Conservation (phyloP, 257 asterid species). For the Nicotiana undulata region DNA sequence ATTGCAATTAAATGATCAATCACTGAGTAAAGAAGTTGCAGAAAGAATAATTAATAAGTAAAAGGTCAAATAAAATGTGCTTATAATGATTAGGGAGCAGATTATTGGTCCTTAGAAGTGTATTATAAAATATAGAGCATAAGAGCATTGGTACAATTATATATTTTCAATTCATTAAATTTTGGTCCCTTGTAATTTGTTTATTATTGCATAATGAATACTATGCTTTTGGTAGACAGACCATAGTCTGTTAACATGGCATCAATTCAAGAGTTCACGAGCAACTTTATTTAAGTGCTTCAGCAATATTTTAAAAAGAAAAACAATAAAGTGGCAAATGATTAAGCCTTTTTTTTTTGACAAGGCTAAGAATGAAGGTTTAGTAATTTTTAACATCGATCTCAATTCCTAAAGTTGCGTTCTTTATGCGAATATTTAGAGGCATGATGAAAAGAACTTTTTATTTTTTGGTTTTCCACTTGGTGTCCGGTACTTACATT, state of each 20-base stretch:
- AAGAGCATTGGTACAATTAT: no score
- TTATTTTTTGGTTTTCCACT: no score
- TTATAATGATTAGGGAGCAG: slow-evolving; percentile 40
- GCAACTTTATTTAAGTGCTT: not conserved
- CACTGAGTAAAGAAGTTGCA: slow-evolving; percentile 3
- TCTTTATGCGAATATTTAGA: slow-evolving; percentile 1
- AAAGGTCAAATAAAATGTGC: slow-evolving; percentile 20
- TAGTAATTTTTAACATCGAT: not conserved
- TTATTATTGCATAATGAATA: not conserved
- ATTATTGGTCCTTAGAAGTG: slow-evolving; percentile 17
- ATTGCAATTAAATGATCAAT: slow-evolving; percentile 9
- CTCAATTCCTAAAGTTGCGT: slow-evolving; percentile 4
- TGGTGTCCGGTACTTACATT: no score
- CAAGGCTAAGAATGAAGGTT: not conserved
- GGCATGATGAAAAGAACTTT: not conserved
- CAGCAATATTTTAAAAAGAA: not conserved
- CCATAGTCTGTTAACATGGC: not conserved
- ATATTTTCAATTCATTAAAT: not conserved
- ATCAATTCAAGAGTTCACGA: not conserved
- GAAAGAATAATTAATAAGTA: not conserved
- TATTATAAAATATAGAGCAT: not conserved
- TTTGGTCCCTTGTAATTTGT: not conserved
- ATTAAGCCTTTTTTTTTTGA: not conserved
- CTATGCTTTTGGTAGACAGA: no score
- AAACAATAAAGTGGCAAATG: not conserved